Conservation (phyloP, 1,139 yeast genomes). For the Kluyveromyces marxianus region DNA sequence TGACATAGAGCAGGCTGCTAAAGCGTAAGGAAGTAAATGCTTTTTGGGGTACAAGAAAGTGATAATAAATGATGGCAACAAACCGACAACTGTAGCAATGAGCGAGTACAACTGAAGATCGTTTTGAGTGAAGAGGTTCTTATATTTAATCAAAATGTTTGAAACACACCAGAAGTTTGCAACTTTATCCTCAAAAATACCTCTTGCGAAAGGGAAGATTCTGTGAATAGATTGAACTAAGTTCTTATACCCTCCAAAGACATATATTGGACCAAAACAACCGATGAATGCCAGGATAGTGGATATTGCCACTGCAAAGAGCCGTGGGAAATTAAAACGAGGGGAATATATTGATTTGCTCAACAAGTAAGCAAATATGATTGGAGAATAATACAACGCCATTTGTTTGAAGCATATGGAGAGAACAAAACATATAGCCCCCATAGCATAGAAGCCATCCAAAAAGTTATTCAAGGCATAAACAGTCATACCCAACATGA, state of each 20-base stretch:
- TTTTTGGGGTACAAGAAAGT: slow-evolving; percentile 48
- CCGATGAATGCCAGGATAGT: slow-evolving; percentile 49
- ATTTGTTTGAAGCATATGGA: slow-evolving; percentile 87
- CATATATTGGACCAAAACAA: slow-evolving; percentile 56
- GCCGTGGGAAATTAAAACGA: slow-evolving; percentile 39
- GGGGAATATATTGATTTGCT: slow-evolving; percentile 32
- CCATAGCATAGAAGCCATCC: slow-evolving; percentile 54
- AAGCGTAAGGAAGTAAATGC: slow-evolving; percentile 57
- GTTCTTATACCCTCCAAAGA: slow-evolving; percentile 37
- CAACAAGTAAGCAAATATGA: slow-evolving; percentile 60
- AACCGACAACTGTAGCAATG: slow-evolving; percentile 53
- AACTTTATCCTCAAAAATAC: slow-evolving; percentile 96
- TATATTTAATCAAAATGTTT: slow-evolving; percentile 69
- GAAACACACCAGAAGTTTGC: slow-evolving; percentile 96
- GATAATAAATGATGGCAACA: slow-evolving; percentile 56
- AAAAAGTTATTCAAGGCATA: slow-evolving; percentile 60
- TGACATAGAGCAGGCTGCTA: slow-evolving; percentile 79
- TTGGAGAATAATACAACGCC: slow-evolving; percentile 91
- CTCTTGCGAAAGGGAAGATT: slow-evolving; percentile 87
- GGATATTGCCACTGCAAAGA: slow-evolving; percentile 54
- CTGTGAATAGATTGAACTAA: slow-evolving; percentile 44
- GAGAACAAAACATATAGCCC: slow-evolving; percentile 73
- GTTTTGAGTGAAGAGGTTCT: slow-evolving; percentile 43
- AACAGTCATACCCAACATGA: slow-evolving; percentile 83
- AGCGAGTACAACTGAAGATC: slow-evolving; percentile 61